phyloP scores from a whole-genome alignment of 306 rosid genomes.

The Vachellia collinsii region DNA sequence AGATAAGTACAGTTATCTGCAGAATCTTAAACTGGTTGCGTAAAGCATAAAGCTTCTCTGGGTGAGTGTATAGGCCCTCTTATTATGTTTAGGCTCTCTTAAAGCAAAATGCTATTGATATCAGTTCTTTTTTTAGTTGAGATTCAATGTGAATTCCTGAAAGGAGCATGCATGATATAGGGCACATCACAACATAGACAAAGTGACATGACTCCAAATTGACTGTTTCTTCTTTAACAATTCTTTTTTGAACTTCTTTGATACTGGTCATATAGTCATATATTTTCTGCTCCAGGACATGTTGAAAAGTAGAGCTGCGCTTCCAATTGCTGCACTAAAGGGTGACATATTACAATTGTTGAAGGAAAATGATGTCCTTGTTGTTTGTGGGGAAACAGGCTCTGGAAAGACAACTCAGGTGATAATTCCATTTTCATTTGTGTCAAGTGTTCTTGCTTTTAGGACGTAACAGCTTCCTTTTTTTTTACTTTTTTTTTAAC shows the following conservation, averaged over 20 bases:
- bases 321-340: conserved; percentile 75
- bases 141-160: not conserved
- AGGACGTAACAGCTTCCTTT: not conserved
- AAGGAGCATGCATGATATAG: not conserved
- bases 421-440: conserved; percentile 29
- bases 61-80: not conserved
- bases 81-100: not conserved
- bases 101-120: not conserved
- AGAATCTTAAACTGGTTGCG: not conserved
- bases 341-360: conserved; percentile 74
- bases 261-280: conserved; percentile 11
- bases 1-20: not conserved
- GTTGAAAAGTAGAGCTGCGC: conserved; percentile 78
- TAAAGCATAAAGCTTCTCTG: not conserved
- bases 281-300: conserved; percentile 65
- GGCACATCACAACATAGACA: not conserved
- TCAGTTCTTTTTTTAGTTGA: not conserved
- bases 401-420: conserved; percentile 99
- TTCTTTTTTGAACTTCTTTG: too few species aligned
- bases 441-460: conserved; percentile 24
- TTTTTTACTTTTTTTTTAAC: not conserved
- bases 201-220: not conserved
- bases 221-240: not conserved
- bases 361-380: conserved; percentile 73
- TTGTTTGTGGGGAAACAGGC: conserved; percentile 99